Evolutionary conservation across 169 alveolate species (phyloP).

Genomic region (Cryptosporidium meleagridis): DNA sequence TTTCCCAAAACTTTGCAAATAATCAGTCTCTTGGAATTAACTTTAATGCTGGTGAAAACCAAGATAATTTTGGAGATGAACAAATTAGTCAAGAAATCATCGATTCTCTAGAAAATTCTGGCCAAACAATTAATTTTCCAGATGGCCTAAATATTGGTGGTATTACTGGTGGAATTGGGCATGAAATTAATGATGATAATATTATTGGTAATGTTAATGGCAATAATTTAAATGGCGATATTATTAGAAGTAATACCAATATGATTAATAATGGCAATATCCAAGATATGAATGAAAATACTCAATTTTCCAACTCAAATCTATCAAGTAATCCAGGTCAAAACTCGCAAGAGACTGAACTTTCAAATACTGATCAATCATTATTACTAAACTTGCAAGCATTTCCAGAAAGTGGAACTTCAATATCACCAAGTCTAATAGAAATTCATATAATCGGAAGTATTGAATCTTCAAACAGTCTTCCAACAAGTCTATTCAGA

Average conservation of each 20-base stretch:
- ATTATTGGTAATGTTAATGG: not conserved
- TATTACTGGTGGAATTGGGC: not conserved
- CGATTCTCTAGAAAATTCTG: not conserved
- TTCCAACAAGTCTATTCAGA: slow-evolving; percentile 61
- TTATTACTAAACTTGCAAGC: not conserved
- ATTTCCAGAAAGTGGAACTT: not conserved
- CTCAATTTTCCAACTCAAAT: not conserved
- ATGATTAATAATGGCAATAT: not conserved
- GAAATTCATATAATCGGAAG: slow-evolving; percentile 68
- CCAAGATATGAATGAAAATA: not conserved
- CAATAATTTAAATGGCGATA: not conserved
- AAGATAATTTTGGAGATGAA: slow-evolving; percentile 10
- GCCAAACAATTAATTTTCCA: not conserved
- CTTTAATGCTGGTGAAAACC: not conserved
- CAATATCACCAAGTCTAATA: slow-evolving; percentile 32
- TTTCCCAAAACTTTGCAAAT: not conserved
- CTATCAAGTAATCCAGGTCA: not conserved
- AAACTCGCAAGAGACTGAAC: slow-evolving; percentile 7
- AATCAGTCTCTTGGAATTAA: not conserved
- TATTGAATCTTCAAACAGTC: slow-evolving; percentile 16
- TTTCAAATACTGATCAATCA: slow-evolving; percentile 2
- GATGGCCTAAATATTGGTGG: not conserved
- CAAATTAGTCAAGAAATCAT: not conserved
- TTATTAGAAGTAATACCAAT: not conserved
- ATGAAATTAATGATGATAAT: not conserved